phyloP scores from a whole-genome alignment of 2,329 filamentous ascomycete genomes.

The Ceratocystis ficicola region DNA sequence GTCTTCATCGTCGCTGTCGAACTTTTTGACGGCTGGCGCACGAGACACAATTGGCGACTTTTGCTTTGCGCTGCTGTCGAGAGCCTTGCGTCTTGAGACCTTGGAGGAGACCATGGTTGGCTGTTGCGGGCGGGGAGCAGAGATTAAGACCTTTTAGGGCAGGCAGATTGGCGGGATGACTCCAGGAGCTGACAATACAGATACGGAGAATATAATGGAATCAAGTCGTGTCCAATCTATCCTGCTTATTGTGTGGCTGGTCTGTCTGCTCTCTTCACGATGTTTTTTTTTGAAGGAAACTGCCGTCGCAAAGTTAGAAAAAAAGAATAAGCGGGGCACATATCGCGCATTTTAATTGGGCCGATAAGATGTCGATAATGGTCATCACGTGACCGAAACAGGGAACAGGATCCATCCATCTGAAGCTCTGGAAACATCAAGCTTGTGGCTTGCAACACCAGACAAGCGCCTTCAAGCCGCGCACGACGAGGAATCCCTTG shows the following conservation, averaged over 20 bases:
- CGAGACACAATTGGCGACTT: neutral
- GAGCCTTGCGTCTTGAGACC: slow-evolving; percentile 22
- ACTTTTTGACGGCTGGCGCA: slow-evolving; percentile 15
- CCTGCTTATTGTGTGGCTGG: neutral
- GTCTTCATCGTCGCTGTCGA: slow-evolving; percentile 21
- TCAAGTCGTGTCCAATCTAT: too few relatives aligned
- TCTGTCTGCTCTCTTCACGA: neutral
- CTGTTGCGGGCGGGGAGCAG: neutral
- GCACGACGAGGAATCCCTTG: neutral
- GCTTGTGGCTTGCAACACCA: too few relatives aligned
- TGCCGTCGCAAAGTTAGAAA: slow-evolving; percentile 1
- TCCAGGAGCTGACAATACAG: neutral
- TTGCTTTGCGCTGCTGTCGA: neutral
- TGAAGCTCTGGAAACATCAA: neutral
- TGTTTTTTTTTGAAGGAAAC: neutral
- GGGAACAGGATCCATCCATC: neutral
- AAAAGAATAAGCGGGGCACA: neutral
- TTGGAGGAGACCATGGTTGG: slow-evolving; percentile 16
- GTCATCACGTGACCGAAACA: neutral
- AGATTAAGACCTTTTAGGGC: neutral
- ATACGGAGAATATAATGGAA: too few relatives aligned
- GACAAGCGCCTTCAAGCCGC: too few relatives aligned
- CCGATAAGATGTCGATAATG: neutral
- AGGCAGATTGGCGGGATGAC: neutral
- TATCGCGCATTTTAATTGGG: neutral